Conservation (phyloP, 169 alveolate species). For the Babesia bovis region DNA sequence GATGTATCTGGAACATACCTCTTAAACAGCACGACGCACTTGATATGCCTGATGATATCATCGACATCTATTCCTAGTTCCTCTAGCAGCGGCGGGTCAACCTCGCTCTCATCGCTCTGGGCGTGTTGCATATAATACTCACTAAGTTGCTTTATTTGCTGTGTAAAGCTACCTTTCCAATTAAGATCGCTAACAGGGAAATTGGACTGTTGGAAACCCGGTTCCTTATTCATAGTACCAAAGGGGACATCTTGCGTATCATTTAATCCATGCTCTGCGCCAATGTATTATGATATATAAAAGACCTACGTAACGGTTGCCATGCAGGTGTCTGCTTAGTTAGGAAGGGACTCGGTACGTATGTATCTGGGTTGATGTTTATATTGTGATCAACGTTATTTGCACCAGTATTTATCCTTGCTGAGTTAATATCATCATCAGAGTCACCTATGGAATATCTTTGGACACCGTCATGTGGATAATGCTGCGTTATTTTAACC, state of each 20-base stretch:
- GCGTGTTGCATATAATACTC: constrained; percentile 18
- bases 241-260: background rate
- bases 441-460: constrained; percentile 4
- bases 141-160: constrained; percentile 46
- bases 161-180: constrained; percentile 28
- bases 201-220: background rate
- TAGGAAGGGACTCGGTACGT: background rate
- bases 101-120: constrained; percentile 20
- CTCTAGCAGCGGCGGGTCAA: constrained; percentile 65
- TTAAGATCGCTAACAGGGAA: background rate
- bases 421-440: background rate
- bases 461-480: background rate
- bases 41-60: constrained; percentile 41
- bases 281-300: background rate
- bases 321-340: background rate
- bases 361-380: background rate
- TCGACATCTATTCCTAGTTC: constrained; percentile 60
- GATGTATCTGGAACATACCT: constrained; percentile 8
- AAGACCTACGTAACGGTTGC: background rate
- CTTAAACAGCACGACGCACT: constrained; percentile 42
- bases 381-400: background rate
- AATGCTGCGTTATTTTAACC: background rate
- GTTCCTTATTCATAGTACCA: background rate
- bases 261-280: background rate
- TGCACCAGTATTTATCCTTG: background rate